Evolutionary conservation across 139 green algal genomes (phyloP).

Genomic region (Coelastrella sp.): DNA sequence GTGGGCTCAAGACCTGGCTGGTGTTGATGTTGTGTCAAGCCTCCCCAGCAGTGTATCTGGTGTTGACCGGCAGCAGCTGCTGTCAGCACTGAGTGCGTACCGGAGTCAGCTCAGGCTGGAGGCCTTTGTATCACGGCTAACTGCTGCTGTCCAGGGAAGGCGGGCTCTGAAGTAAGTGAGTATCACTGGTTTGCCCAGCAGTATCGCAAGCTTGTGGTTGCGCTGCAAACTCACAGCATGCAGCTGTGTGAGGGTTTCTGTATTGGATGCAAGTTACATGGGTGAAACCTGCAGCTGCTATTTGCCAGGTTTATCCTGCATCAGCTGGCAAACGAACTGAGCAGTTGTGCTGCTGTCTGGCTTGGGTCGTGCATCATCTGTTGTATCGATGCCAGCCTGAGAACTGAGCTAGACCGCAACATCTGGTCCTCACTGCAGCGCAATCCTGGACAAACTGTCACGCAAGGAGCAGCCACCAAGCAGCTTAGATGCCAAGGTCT

Average conservation of each 20-base stretch:
- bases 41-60: conserved; percentile 1
- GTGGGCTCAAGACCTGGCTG: conserved; percentile 46
- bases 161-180: conserved; percentile 39
- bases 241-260: too few relatives aligned
- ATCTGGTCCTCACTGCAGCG: not conserved
- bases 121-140: conserved; percentile 15
- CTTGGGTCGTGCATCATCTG: too few relatives aligned
- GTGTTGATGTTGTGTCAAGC: conserved; percentile 33
- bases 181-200: not conserved
- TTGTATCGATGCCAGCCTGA: too few relatives aligned
- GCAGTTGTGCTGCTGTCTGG: too few relatives aligned
- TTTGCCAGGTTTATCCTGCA: too few relatives aligned
- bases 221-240: too few relatives aligned
- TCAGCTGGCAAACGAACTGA: too few relatives aligned
- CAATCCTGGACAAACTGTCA: not conserved
- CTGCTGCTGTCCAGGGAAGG: not conserved
- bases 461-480: conserved; percentile 7
- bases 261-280: too few relatives aligned
- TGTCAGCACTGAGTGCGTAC: conserved; percentile 25
- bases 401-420: too few relatives aligned
- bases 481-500: not conserved
- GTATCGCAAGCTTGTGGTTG: too few relatives aligned
- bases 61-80: not conserved
- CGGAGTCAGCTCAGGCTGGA: conserved; percentile 28
- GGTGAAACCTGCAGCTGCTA: too few relatives aligned